Base-by-base conservation (phyloP, 805 yeast genomes). In the Metschnikowia corniflorae region DNA sequence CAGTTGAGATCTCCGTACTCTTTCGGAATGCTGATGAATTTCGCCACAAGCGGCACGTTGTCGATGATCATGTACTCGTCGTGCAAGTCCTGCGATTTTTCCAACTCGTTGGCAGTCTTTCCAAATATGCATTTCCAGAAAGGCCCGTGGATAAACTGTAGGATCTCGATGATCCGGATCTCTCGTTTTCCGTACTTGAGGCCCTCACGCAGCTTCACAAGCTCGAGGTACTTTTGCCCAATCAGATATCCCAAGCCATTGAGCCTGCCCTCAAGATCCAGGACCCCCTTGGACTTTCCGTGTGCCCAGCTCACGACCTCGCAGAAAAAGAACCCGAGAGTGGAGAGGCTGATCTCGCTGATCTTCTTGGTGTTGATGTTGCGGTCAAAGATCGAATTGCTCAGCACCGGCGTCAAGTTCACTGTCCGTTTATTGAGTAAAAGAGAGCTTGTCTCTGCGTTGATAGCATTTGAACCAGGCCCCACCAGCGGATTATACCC, bases 31-130 rank as follows among this genome's bases (percentile, higher is more conserved):
- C 85, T 77, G 8, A 87, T 77, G 53, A 71, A 87, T 49, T 75
- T 76, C n/a, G 85, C 71, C 26, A 86, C 68, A 30, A 84, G 49
- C 5, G 96, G 96, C 10, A 68, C 57, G 49, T 80, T 77, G 55
- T 87, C 96, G 13, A 78, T 78, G 42, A 87, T 83, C 95, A 87
- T 86, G 49, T 70, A 77, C 54, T 76, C 80, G 46, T 80, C 80
- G 40, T 76, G 78, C 37, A 77, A 75, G 18, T 81, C 84, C 31
- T 83, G 84, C 3, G 81, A 73, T 54, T 80, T 79, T 47, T 87
- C 93, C 36, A 87, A 59, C 22, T 78, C 83, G 51, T 86, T 88
- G 14, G 95, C 84, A 0, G 76, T 63, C 46, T 72, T 74, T 6
- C 88, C 91, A 61, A 87, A 87, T 9, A 86, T 57, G 3, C 79